Evolutionary conservation across 1,139 yeast species (phyloP).

Genomic region (Yueomyces sp.): DNA sequence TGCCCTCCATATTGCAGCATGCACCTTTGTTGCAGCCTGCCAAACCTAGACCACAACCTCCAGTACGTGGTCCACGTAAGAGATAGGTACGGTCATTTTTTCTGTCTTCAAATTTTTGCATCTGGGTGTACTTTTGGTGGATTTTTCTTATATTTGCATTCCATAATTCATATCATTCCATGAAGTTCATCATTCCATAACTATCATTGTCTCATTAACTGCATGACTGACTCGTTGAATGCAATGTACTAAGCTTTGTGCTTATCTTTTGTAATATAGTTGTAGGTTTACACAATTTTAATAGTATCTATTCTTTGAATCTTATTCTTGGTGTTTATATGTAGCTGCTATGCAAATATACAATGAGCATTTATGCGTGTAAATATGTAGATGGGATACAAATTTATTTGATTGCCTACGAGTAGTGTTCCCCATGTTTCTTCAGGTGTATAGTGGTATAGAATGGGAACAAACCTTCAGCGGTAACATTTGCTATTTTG

Average conservation of each 20-base stretch:
- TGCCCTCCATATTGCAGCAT: constrained; percentile 78
- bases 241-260: no score
- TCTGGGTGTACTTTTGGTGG: no score
- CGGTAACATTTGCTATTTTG: constrained; percentile 20
- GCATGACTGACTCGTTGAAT: no score
- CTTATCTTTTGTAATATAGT: no score
- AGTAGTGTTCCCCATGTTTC: constrained; percentile 68
- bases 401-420: constrained; percentile 7
- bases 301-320: no score
- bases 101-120: not conserved
- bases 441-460: constrained; percentile 54
- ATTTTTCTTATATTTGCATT: no score
- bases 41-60: constrained; percentile 53
- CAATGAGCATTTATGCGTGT: not conserved
- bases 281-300: no score
- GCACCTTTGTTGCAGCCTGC: constrained; percentile 78
- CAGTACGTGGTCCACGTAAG: constrained; percentile 50
- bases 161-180: no score
- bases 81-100: constrained; percentile 11
- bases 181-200: no score
- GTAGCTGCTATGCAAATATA: no score
- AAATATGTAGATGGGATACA: not conserved
- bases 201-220: no score
- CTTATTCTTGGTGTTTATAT: no score
- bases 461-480: constrained; percentile 44